Conservation (phyloP, 148 eudicot genomes). For the Beta vulgaris region DNA sequence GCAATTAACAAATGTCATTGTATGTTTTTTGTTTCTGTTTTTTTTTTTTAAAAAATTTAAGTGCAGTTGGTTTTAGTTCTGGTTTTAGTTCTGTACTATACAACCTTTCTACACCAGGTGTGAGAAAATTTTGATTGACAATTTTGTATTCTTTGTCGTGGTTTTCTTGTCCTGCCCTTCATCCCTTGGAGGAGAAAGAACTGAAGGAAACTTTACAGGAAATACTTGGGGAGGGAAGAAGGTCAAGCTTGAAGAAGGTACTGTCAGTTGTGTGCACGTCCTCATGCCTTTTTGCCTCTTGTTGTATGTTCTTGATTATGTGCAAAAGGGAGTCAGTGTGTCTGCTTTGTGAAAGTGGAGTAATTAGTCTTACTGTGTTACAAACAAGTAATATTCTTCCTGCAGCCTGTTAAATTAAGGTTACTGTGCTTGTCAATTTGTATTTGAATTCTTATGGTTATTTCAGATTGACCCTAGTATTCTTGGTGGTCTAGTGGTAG, state of each 20-base stretch:
- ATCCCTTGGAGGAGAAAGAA: conserved; percentile 81
- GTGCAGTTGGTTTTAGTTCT: background rate
- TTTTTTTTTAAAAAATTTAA: background rate
- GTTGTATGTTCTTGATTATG: background rate
- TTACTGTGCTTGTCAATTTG: background rate
- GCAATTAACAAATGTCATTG: conserved; percentile 73
- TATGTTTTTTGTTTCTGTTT: conserved; percentile 39
- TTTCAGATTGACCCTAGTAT: conserved; percentile 74
- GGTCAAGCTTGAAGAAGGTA: conserved; percentile 81
- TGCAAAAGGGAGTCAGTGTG: background rate
- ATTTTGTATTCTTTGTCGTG: background rate
- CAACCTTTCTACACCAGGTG: background rate
- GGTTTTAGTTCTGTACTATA: too few species aligned
- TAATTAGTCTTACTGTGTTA: background rate
- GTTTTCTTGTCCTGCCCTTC: conserved; percentile 51
- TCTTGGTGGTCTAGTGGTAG: conserved; percentile 80
- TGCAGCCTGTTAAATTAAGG: background rate
- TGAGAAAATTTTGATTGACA: background rate
- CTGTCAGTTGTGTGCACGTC: background rate
- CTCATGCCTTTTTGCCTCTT: background rate
- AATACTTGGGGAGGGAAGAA: conserved; percentile 69
- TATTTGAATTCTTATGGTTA: background rate
- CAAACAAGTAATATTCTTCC: too few species aligned
- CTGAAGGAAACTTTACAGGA: conserved; percentile 84
- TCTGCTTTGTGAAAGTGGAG: background rate